These are phyloP conservation scores for Sorghum bicolor DNA, from an alignment of 176 grass and related monocot species.

Conservation along the genomic window DNA sequence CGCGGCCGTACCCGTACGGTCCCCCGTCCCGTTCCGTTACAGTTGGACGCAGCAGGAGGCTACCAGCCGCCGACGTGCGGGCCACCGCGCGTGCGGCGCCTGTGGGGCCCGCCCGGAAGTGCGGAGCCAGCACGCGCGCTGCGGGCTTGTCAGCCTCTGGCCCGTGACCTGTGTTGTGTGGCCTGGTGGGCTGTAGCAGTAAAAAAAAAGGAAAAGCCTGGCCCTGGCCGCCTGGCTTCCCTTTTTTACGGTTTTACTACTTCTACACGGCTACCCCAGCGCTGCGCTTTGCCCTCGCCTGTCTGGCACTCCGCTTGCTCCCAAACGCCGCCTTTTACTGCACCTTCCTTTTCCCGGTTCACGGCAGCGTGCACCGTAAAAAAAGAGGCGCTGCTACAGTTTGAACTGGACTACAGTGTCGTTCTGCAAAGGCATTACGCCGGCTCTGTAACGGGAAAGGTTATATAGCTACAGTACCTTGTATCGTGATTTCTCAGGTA, in stretches of 20 bases:
- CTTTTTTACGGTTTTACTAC: not conserved
- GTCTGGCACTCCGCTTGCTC: not conserved
- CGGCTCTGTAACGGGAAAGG: not conserved
- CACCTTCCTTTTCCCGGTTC: not conserved
- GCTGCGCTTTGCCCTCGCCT: too few species aligned
- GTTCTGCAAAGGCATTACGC: not conserved
- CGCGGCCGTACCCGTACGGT: not conserved
- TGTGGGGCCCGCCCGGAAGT: not conserved
- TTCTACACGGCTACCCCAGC: too few species aligned
- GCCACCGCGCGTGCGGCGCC: not conserved
- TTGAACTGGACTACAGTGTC: not conserved
- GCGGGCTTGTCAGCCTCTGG: not conserved
- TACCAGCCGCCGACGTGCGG: not conserved
- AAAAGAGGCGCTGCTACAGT: not conserved
- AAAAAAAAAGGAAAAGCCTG: not conserved
- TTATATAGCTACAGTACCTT: not conserved
- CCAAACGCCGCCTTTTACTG: conserved; percentile 13
- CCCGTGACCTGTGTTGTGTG: not conserved
- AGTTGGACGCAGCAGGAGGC: not conserved
- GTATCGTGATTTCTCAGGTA: too few species aligned
- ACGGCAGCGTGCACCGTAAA: not conserved
- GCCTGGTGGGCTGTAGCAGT: not conserved
- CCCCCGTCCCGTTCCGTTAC: not conserved
- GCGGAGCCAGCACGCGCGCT: not conserved
- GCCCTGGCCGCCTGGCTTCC: not conserved